Evolutionary conservation across 1,139 yeast species (phyloP), one percentile per base, ranked within the genome.

Genomic region (Nakaseomyces kungkrabaensis): DNA sequence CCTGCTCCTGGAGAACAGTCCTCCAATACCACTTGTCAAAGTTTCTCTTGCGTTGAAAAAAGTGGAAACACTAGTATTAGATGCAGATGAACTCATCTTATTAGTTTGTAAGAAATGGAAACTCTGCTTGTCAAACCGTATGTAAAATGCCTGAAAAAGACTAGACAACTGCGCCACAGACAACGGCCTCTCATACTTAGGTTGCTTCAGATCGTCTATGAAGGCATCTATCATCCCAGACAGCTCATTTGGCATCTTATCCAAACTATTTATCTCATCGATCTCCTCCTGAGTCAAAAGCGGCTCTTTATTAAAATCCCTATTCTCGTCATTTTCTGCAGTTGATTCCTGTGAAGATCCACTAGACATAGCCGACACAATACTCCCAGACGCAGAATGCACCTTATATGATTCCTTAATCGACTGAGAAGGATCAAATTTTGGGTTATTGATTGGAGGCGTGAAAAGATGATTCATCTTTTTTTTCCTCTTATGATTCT

Each of bases 101-200:
- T 48, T 45, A 4, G 41, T 6, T 26, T 43, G 50, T 40, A 63
- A 48, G 45, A 57, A 57, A 42, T 63, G 62, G 47, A 60, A 61
- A 4, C 59, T 55, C 3, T 62, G 52, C 45, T 57, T 60, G 48
- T 65, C 68, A 51, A 65, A 63, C 33, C 56, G 55, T 2, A 48
- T 45, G 57, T 79, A 81, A 56, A 81, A 80, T 32, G 68, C 69
- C 56, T 79, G 84, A 55, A 79, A 81, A 36, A 80, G 59, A 26
- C 69, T 67, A 0, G 82, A 70, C 37, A 81, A 68, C 53, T 79
- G 82, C 43, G 71, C 68, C 11, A 78, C 73, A 3, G 75, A 72
- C 50, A 80, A 62, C 0, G 85, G 85, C 45, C 72, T 71, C 33
- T 71, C 65, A 56, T 79, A 79, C 54, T 74, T 73, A 2, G 85